phyloP scores from a whole-genome alignment of 108 stramenopile species.

The Mediolabrus comicus region DNA sequence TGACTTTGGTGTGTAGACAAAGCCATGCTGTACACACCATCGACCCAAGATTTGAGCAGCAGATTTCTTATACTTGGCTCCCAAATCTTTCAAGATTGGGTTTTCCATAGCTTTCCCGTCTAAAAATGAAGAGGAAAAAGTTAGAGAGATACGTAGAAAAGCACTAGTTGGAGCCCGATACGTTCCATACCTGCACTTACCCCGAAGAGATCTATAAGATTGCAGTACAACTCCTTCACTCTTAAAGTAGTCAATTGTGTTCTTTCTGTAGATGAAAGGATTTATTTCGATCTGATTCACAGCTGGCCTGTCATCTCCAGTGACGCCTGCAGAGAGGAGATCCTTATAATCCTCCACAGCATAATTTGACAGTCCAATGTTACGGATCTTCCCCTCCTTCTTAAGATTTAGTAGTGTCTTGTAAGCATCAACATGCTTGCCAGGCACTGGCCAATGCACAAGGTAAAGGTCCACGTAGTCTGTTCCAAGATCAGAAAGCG shows the following conservation, averaged over 20 bases:
- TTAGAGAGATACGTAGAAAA: no score
- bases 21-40: constrained; percentile 93
- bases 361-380: constrained; percentile 77
- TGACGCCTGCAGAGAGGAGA: constrained; percentile 61
- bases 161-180: no score
- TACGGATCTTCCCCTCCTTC: constrained; percentile 72
- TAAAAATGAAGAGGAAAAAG: no score
- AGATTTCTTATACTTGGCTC: constrained; percentile 50
- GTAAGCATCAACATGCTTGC: constrained; percentile 85
- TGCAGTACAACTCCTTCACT: constrained; percentile 83
- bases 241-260: constrained; percentile 72
- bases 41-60: constrained; percentile 89
- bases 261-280: constrained; percentile 85
- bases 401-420: constrained; percentile 60
- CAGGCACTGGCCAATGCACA: constrained; percentile 94
- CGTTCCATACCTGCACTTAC: no score
- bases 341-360: constrained; percentile 83
- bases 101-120: constrained; percentile 86
- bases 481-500: constrained; percentile 78
- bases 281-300: constrained; percentile 96
- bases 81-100: constrained; percentile 61
- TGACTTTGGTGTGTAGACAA: constrained; percentile 87
- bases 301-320: constrained; percentile 42
- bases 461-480: constrained; percentile 89
- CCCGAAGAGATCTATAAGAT: constrained; percentile 83